Base-by-base conservation (phyloP, 208 protist species). In the Porcisia hertigi region DNA sequence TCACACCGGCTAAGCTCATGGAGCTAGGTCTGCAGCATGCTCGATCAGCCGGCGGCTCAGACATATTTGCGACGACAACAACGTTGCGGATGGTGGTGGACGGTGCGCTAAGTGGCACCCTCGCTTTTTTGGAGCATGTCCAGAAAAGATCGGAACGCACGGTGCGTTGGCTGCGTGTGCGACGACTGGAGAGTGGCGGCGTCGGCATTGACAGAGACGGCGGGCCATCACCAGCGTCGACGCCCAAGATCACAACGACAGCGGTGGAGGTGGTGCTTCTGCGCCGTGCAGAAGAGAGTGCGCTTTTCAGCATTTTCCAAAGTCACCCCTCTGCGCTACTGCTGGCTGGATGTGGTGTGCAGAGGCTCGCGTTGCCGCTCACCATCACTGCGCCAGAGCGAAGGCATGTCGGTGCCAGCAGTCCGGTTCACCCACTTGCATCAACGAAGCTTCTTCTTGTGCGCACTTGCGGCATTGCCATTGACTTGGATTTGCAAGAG, bases 231-330 rank as follows among this genome's bases (percentile, higher is more conserved):
- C 11, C 69, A 9, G 34, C 20, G 14, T 49, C 54, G 11, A 8
- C 34, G n/a, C 57, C 6, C 11, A n/a, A 18, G 18, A n/a, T 5
- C 70, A 36, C 23, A 5, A 53, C 25, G 36, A 16, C 65, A 43
- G 64, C 75, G 47, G 70, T 85, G 41, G 67, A 65, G 25, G 85
- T 81, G 43, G 60, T 88, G 45, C 55, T 79, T 25, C 76, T 92
- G 36, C 82, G 83, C 9, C 84, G 88, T 20, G 81, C 84, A 1
- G 90, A 94, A 64, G 90, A 94, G 69, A 86, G 82, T 63, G 85
- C 88, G 30, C 71, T 95, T 64, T 81, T 89, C 43, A 83, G 84
- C 66, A 85, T 93, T 39, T 83, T 95, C 34, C 81, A 90, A 67
- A 86, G 88, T 59, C 91, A 95, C 74, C 83, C 85, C 3, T 43